Conservation (phyloP, 2,329 filamentous ascomycete genomes). For the Aspergillus novoparasiticus region DNA sequence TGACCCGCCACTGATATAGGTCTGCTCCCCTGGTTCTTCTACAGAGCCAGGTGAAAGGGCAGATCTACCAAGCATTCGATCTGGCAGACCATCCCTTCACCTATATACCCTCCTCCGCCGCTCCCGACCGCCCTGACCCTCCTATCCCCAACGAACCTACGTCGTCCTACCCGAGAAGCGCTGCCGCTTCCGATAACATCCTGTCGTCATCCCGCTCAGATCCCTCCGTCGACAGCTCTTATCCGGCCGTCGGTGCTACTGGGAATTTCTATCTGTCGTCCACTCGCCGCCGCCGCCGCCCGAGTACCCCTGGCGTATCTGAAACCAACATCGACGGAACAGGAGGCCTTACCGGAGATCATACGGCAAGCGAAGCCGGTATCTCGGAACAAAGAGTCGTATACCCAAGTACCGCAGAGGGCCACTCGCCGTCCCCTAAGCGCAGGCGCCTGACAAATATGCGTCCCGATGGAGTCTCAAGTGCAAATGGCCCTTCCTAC, state of each 20-base stretch:
- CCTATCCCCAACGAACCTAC: conserved; percentile 56
- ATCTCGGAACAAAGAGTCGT: conserved; percentile 27
- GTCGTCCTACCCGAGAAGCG: conserved; percentile 36
- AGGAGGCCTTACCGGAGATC: conserved; percentile 25
- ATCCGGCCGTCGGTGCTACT: conserved; percentile 15
- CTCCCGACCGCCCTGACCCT: conserved; percentile 67
- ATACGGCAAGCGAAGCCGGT: conserved; percentile 30
- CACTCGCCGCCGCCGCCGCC: conserved; percentile 35
- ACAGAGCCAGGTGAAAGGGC: conserved; percentile 46
- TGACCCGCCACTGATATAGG: conserved; percentile 34
- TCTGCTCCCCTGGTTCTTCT: conserved; percentile 50
- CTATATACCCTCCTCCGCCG: conserved; percentile 61
- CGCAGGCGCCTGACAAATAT: conserved; percentile 64
- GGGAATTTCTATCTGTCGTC: conserved; percentile 18
- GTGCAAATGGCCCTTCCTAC: conserved; percentile 58
- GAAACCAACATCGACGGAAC: conserved; percentile 23
- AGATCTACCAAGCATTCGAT: conserved; percentile 58
- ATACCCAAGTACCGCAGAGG: conserved; percentile 30
- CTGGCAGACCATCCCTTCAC: conserved; percentile 71
- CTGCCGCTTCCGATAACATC: conserved; percentile 27
- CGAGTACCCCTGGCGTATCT: conserved; percentile 31
- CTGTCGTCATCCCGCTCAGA: conserved; percentile 25
- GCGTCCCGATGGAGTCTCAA: conserved; percentile 62
- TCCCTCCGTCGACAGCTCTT: conserved; percentile 11
- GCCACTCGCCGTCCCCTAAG: conserved; percentile 51